Evolutionary conservation across 2,329 filamentous ascomycete genomes (phyloP).

Genomic region (Epichloe glyceriae): DNA sequence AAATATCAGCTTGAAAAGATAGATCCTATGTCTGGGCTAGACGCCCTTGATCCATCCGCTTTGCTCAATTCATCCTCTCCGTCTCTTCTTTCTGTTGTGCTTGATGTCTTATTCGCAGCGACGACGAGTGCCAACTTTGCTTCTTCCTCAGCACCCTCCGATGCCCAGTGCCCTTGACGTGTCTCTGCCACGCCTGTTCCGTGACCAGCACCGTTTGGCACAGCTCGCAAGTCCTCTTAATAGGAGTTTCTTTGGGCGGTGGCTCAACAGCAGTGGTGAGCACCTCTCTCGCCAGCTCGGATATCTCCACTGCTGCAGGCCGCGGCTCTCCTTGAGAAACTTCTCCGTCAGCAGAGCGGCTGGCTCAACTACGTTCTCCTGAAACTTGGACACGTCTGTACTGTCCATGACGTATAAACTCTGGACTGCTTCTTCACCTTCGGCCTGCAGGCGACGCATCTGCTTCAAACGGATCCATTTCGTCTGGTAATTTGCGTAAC

Average conservation of each 20-base stretch:
- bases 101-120: conserved; percentile 11
- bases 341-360: conserved; percentile 47
- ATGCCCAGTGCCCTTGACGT: conserved; percentile 25
- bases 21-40: conserved; percentile 16
- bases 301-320: conserved; percentile 36
- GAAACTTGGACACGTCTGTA: conserved; percentile 52
- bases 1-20: conserved; percentile 12
- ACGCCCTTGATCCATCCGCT: conserved; percentile 7
- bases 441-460: conserved; percentile 50
- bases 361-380: conserved; percentile 47
- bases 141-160: conserved; percentile 21
- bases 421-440: conserved; percentile 34
- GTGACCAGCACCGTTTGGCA: conserved; percentile 54
- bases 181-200: conserved; percentile 33
- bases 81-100: background rate
- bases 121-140: conserved; percentile 25
- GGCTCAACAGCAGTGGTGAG: conserved; percentile 36
- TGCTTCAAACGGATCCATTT: conserved; percentile 82
- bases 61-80: background rate
- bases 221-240: conserved; percentile 53
- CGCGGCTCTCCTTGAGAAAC: conserved; percentile 48
- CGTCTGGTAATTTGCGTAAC: conserved; percentile 75
- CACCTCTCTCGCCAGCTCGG: conserved; percentile 35
- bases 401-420: conserved; percentile 72
- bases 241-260: conserved; percentile 38